Conservation (phyloP, 805 yeast species). For the Metschnikowia lunata region DNA sequence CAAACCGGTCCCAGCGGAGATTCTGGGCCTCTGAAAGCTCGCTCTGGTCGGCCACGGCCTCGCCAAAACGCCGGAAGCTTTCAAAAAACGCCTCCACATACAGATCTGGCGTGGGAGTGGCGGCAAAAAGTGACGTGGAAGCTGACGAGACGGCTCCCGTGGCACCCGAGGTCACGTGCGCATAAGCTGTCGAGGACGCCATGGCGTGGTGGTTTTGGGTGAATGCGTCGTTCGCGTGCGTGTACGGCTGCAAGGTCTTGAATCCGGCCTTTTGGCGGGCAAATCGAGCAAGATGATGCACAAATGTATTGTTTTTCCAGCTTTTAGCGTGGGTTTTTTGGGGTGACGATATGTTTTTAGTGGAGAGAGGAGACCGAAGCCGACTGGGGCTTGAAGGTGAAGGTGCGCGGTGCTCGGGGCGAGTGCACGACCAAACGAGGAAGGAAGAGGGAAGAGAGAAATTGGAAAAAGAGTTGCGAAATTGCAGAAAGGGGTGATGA, state of each 20-base stretch:
- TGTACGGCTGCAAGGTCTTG: no score
- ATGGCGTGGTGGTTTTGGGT: no score
- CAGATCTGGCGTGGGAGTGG: neutral
- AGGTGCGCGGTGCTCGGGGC: no score
- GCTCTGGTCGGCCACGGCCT: conserved; percentile 13
- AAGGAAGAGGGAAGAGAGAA: no score
- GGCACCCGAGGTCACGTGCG: neutral
- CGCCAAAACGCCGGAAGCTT: conserved; percentile 6
- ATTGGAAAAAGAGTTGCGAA: no score
- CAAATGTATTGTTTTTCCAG: neutral
- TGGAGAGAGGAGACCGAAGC: no score
- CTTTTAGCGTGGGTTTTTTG: no score
- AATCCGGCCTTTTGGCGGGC: neutral
- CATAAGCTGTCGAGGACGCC: neutral
- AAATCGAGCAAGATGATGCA: neutral
- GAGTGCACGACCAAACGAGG: no score
- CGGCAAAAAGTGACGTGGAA: neutral
- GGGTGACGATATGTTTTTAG: no score
- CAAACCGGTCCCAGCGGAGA: conserved; percentile 17
- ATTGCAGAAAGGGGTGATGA: no score
- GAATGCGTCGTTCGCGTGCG: no score
- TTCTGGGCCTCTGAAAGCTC: conserved; percentile 7
- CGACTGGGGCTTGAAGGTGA: no score
- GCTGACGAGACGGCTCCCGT: neutral
- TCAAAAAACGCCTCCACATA: neutral